Percentiles rank a stretch among this genome's conserved stretches.
phyloP scores from a whole-genome alignment of 2,329 filamentous ascomycete genomes.

The Diaporthe vaccinii region DNA sequence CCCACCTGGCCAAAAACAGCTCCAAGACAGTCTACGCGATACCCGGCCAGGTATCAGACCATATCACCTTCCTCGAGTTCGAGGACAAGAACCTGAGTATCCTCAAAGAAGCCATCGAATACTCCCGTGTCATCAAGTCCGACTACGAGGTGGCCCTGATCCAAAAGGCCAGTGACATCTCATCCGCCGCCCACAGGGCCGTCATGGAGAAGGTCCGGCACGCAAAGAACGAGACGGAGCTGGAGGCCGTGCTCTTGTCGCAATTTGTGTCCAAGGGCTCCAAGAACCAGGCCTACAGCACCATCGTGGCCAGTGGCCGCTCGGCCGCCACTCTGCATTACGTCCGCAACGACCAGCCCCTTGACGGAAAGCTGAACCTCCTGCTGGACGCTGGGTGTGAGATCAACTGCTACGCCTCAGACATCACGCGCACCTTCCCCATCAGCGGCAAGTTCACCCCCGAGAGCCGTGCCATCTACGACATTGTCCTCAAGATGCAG shows the following conservation, averaged over 20 bases:
- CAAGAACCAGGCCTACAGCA: constrained; percentile 87
- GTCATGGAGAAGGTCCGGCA: constrained; percentile 72
- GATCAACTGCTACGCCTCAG: constrained; percentile 78
- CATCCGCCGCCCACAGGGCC: constrained; percentile 74
- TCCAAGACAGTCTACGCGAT: constrained; percentile 79
- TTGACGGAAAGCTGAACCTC: constrained; percentile 81
- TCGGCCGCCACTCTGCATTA: constrained; percentile 92
- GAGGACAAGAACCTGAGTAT: constrained; percentile 70
- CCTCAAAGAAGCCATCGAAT: constrained; percentile 75
- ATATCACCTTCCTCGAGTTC: constrained; percentile 79
- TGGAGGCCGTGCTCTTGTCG: constrained; percentile 85
- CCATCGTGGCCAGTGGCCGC: constrained; percentile 85
- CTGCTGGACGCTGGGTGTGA: constrained; percentile 88
- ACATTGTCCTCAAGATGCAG: constrained; percentile 90
- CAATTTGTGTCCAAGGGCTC: constrained; percentile 81
- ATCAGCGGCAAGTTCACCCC: constrained; percentile 78
- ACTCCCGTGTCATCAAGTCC: constrained; percentile 79
- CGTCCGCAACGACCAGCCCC: constrained; percentile 79
- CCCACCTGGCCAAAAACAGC: constrained; percentile 60
- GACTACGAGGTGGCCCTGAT: constrained; percentile 82
- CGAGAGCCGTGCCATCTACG: constrained; percentile 82
- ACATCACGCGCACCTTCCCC: constrained; percentile 78
- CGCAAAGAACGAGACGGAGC: constrained; percentile 83
- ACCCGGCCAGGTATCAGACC: constrained; percentile 79
- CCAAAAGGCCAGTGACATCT: constrained; percentile 78